phyloP scores from a whole-genome alignment of 176 grass and related monocot genomes.

The Pharus latifolius region DNA sequence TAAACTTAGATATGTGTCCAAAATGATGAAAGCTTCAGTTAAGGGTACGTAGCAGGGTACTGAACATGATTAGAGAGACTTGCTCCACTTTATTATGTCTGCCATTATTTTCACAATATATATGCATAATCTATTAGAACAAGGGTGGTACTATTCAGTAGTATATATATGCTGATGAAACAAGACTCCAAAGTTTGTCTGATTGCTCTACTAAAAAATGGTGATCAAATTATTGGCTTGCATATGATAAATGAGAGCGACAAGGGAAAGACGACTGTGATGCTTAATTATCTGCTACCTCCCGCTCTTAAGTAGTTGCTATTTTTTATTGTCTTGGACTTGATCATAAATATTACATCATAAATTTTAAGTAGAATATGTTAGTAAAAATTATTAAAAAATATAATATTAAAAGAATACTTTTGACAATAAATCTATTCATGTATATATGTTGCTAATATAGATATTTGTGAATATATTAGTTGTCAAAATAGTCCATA shows the following conservation, averaged over 20 bases:
- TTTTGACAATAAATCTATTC: too few relatives aligned
- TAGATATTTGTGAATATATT: too few relatives aligned
- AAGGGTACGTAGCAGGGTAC: slow-evolving; percentile 24
- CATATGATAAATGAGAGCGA: slow-evolving; percentile 5
- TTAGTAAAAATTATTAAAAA: too few relatives aligned
- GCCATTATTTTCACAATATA: slow-evolving; percentile 32
- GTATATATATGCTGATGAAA: not conserved
- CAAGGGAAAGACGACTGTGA: not conserved
- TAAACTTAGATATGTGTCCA: slow-evolving; percentile 1
- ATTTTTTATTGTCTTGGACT: too few relatives aligned
- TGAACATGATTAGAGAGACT: slow-evolving; percentile 39
- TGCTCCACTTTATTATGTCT: slow-evolving; percentile 42
- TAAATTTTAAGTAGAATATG: too few relatives aligned
- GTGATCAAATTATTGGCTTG: slow-evolving; percentile 24
- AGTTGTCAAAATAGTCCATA: too few relatives aligned
- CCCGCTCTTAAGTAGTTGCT: too few relatives aligned
- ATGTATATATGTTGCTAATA: too few relatives aligned
- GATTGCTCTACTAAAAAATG: slow-evolving; percentile 11
- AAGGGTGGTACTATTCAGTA: slow-evolving; percentile 11
- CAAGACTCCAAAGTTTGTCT: slow-evolving; percentile 21
- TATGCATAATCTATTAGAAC: slow-evolving; percentile 27
- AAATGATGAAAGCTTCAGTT: slow-evolving; percentile 38
- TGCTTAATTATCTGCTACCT: not conserved
- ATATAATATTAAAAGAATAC: too few relatives aligned
- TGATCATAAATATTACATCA: too few relatives aligned